phyloP scores from a whole-genome alignment of 495 filamentous ascomycete genomes.

The Pyronema domesticum region DNA sequence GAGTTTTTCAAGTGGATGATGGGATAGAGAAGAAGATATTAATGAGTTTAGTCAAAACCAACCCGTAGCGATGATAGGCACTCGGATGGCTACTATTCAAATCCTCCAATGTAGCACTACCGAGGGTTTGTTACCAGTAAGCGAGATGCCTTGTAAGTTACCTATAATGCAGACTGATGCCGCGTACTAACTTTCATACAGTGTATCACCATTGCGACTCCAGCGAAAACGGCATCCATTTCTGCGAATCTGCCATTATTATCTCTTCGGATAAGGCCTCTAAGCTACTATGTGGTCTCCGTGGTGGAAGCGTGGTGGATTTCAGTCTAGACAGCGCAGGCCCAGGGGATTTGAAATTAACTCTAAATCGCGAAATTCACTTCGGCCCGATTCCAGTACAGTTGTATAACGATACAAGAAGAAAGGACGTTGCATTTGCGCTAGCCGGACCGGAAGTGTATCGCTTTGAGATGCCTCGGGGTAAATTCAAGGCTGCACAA shows the following conservation, averaged over 20 bases:
- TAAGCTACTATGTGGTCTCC: slow-evolving; percentile 19
- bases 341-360: slow-evolving; percentile 18
- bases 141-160: slow-evolving; percentile 18
- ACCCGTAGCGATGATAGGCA: slow-evolving; percentile 19
- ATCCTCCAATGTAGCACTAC: slow-evolving; percentile 18
- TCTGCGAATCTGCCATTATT: slow-evolving; percentile 21
- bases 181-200: slow-evolving; percentile 6
- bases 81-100: slow-evolving; percentile 18
- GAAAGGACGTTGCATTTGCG: slow-evolving; percentile 20
- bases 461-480: slow-evolving; percentile 21
- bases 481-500: slow-evolving; percentile 17
- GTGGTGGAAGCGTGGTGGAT: slow-evolving; percentile 18
- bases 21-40: background rate
- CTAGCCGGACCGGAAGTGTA: slow-evolving; percentile 23
- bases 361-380: slow-evolving; percentile 39
- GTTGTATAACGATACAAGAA: slow-evolving; percentile 14
- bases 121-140: slow-evolving; percentile 14
- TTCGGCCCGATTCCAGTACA: slow-evolving; percentile 24
- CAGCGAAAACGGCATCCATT: slow-evolving; percentile 14
- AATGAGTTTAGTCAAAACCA: slow-evolving; percentile 9
- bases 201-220: slow-evolving; percentile 11
- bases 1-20: slow-evolving; percentile 1
- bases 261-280: slow-evolving; percentile 6
- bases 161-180: background rate
- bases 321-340: slow-evolving; percentile 7